Conservation (phyloP, 2,329 filamentous ascomycete genomes). For the Penicillium sp. region DNA sequence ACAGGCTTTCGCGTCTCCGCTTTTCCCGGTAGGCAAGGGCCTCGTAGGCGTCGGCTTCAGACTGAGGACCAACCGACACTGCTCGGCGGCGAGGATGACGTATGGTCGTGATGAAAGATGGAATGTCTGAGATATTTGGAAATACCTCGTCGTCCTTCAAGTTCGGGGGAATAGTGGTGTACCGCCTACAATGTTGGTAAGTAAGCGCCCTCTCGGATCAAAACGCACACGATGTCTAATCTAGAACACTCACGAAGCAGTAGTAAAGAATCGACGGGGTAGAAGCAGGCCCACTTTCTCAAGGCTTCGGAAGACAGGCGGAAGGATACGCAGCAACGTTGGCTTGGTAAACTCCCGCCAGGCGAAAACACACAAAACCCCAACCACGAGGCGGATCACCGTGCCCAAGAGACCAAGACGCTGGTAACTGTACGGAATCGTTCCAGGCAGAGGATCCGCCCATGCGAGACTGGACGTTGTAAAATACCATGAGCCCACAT, state of each 20-base stretch:
- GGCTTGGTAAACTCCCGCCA: constrained; percentile 93
- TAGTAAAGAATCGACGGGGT: constrained; percentile 84
- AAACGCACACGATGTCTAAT: background rate
- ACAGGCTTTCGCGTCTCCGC: constrained; percentile 55
- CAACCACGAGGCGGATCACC: constrained; percentile 64
- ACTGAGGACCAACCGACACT: constrained; percentile 88
- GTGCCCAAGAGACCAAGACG: constrained; percentile 62
- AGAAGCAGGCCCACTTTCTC: constrained; percentile 73
- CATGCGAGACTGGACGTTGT: constrained; percentile 52
- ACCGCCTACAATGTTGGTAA: constrained; percentile 48
- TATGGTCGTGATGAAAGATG: constrained; percentile 73
- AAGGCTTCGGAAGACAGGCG: constrained; percentile 79
- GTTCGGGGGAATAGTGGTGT: constrained; percentile 71
- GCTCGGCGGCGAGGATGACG: constrained; percentile 71
- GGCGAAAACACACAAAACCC: constrained; percentile 75
- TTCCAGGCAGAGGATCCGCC: constrained; percentile 50
- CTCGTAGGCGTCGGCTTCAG: constrained; percentile 93
- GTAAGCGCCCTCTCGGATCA: background rate
- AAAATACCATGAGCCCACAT: constrained; percentile 79
- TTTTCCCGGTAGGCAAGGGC: constrained; percentile 84
- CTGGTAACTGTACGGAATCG: constrained; percentile 59
- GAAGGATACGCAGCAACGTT: constrained; percentile 66
- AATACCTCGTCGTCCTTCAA: constrained; percentile 80
- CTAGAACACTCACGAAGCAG: constrained; percentile 57
- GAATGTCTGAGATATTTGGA: constrained; percentile 81